These are phyloP conservation scores for Cladochytrium replicatum DNA, from an alignment of 192 early-diverging fungal genomes.

Conservation along the genomic window DNA sequence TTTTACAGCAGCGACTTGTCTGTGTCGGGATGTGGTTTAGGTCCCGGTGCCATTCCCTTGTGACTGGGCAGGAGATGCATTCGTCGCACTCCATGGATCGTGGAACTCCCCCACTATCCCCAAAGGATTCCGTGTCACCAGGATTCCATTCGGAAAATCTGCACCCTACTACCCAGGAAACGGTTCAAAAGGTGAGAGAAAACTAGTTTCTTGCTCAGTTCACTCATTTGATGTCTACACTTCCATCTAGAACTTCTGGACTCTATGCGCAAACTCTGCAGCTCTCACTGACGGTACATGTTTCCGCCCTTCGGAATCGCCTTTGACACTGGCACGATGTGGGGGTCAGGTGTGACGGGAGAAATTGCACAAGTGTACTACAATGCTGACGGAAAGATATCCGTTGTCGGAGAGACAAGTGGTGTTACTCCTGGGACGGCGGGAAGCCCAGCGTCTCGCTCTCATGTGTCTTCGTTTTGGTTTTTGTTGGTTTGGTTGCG, in stretches of 20 bases:
- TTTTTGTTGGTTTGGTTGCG: too few species aligned
- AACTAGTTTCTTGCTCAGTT: too few species aligned
- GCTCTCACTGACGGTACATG: background rate
- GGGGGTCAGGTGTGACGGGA: conserved; percentile 10
- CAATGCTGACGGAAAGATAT: too few species aligned
- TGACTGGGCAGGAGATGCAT: conserved; percentile 1
- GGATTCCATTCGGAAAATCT: conserved; percentile 18
- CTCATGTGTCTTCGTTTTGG: too few species aligned
- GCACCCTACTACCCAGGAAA: background rate
- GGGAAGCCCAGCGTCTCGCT: too few species aligned
- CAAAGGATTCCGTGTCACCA: conserved; percentile 22
- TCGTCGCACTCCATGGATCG: conserved; percentile 27
- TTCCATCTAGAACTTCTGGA: too few species aligned
- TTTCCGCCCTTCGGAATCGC: conserved; percentile 16
- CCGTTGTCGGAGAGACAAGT: too few species aligned
- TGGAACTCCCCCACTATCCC: conserved; percentile 31
- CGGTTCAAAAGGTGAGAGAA: background rate
- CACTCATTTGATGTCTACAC: too few species aligned
- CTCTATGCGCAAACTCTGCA: too few species aligned
- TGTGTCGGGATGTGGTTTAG: conserved; percentile 11
- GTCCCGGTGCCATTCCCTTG: conserved; percentile 10
- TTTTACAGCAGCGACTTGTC: conserved; percentile 11
- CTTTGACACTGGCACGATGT: conserved; percentile 1
- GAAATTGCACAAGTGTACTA: conserved; percentile 8
- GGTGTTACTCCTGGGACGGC: too few species aligned